Evolutionary conservation across 805 yeast genomes (phyloP), one percentile per base, ranked within the genome.

Genomic region (Pichia membranifaciens): DNA sequence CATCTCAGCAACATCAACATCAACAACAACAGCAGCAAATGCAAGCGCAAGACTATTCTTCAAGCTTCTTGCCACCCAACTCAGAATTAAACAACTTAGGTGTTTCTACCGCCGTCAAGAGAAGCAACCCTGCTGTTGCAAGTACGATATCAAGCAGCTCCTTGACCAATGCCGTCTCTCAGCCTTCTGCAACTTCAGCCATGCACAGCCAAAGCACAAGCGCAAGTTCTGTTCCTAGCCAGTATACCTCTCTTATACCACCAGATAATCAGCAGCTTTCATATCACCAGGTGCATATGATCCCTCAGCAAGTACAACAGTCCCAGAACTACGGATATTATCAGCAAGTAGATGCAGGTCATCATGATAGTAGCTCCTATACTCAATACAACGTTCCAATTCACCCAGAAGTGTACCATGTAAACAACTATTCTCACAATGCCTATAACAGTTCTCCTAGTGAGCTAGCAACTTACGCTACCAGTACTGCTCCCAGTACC

Each of bases 301-400:
- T 33, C 20, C 36, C 16, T 15, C 36, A 33, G 8, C 43, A 13
- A 5, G 12, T 9, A 4, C 36, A 28, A 16, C 43, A 13, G 10
- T 23, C 43, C 31, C 43, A 40, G 31, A 40, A 40, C 32, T 40
- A 40, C 25, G 17, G 31, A 8, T 40, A 40, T 39, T 39, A 39
- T 22, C 31, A 12, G 25, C 21, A 23, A 15, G 18, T 39, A 13
- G 42, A 39, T 39, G 31, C 42, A 4, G 33, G 33, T 39, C 31
- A 39, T 39, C 42, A 17, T 34, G 37, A 34, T 34, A 17, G 8
- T 34, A 16, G 20, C 20, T 16, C 17, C 20, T 34, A 34, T 34
- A 17, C 36, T 33, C 36, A 33, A 33, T 33, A 33, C n/a, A 12
- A 17, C n/a, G 20, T 8, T 33, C 12, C 36, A 6, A 33, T 33